Base-by-base conservation (phyloP, 2,329 filamentous ascomycete species). In the Aspergillus uvarum region DNA sequence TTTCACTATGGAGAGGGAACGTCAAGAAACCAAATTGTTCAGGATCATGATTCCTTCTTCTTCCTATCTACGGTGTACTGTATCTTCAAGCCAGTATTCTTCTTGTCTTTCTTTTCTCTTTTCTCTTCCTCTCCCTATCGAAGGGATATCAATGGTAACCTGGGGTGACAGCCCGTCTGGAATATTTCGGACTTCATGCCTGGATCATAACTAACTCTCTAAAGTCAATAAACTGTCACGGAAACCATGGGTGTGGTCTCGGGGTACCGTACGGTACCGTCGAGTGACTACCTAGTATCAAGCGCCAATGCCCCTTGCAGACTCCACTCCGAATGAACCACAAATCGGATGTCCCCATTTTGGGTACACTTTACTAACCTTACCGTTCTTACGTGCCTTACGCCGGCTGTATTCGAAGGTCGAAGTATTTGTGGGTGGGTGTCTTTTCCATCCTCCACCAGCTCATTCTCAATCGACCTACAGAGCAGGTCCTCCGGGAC, bases 291-390 rank as follows among this genome's bases (percentile, higher is more conserved):
- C n/a, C n/a, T n/a, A n/a, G n/a, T n/a, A 44, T 19, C n/a, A 59
- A 61, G 57, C 49, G 47, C 35, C 58, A 59, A 54, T 58, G 63
- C 61, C 62, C 62, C 61, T 68, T 67, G 61, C 65, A 65, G 59
- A 31, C 53, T 59, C 65, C 62, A 60, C 58, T 32, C 7, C 31
- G 26, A 47, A 51, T 38, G 32, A 58, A 62, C 63, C 51, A 59
- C 63, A 51, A 65, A 63, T 60, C 58, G 51, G 59, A 60, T 54
- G 21, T n/a, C 54, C 48, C 55, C 47, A n/a, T 52, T 47, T 38
- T 10, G 53, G 58, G 52, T 47, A 54, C 53, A 59, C 58, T 60
- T 4, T 26, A 26, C 26, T 12, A 12, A 35, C 32, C 32, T 60
- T 62, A 55, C 56, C 51, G 61, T 59, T 54, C 54, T 51, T 51